Percentiles rank a stretch among this genome's conserved stretches.
Conservation (phyloP, 2,329 filamentous ascomycete genomes). For the Microdochium bolleyi region DNA sequence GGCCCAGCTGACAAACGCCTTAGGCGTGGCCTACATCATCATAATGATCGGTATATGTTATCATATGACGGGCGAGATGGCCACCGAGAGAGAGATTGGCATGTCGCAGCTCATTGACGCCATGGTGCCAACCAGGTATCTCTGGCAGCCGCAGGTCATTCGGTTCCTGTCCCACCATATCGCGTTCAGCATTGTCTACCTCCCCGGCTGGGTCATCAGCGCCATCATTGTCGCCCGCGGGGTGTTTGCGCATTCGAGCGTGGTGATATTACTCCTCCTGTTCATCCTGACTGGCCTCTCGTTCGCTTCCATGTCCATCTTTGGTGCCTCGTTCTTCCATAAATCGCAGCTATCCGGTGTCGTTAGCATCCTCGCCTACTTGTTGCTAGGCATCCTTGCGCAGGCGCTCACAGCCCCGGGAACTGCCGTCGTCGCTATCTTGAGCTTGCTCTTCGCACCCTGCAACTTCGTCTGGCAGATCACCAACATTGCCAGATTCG, state of each 20-base stretch:
- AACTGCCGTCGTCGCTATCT: conserved; percentile 56
- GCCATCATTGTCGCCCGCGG: conserved; percentile 54
- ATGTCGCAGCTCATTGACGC: conserved; percentile 86
- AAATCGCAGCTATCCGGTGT: conserved; percentile 86
- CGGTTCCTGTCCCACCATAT: conserved; percentile 74
- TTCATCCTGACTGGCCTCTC: conserved; percentile 71
- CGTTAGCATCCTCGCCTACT: conserved; percentile 60
- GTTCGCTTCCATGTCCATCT: conserved; percentile 70
- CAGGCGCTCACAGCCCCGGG: conserved; percentile 61
- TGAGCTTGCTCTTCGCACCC: conserved; percentile 74
- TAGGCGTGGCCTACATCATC: conserved; percentile 73
- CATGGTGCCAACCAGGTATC: conserved; percentile 72
- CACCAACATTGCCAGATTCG: conserved; percentile 68
- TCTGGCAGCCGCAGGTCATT: conserved; percentile 71
- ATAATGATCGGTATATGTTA: conserved; percentile 77
- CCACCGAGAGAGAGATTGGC: conserved; percentile 75
- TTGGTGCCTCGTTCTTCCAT: conserved; percentile 77
- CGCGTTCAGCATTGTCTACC: conserved; percentile 71
- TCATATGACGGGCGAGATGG: conserved; percentile 79
- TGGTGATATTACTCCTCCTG: conserved; percentile 62
- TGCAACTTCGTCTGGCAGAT: conserved; percentile 84
- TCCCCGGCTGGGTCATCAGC: conserved; percentile 76
- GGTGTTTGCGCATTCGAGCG: conserved; percentile 57
- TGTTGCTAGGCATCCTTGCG: conserved; percentile 73
- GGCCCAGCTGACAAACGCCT: conserved; percentile 62